Percentiles rank a stretch among this genome's conserved stretches.
Conservation (phyloP, 2,329 filamentous ascomycete species). For the Calonectria naviculata region DNA sequence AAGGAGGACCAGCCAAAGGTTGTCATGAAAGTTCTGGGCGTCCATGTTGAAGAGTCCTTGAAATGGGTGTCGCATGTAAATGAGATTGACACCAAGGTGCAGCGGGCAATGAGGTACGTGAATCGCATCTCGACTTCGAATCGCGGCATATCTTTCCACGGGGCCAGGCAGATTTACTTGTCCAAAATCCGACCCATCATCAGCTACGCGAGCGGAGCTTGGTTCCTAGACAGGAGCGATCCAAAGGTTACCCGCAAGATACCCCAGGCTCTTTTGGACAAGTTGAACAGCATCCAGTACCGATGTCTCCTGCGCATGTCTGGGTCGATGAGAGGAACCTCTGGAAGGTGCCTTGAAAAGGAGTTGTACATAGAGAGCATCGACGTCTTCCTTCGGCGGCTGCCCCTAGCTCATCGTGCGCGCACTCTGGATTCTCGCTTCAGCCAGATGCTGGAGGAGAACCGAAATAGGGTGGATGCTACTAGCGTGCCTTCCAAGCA, state of each 20-base stretch:
- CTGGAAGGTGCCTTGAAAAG: not conserved
- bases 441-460: not conserved
- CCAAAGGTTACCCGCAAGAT: not conserved
- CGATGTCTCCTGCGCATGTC: not conserved
- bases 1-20: not conserved
- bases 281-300: not conserved
- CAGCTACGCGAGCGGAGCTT: not conserved
- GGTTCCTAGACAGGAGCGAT: not conserved
- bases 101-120: not conserved
- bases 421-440: not conserved
- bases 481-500: not conserved
- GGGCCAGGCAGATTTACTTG: not conserved
- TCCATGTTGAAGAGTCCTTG: not conserved
- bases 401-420: not conserved
- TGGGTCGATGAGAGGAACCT: not conserved
- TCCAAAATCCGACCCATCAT: not conserved
- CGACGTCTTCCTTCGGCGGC: not conserved
- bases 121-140: not conserved
- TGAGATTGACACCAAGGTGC: not conserved
- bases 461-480: not conserved
- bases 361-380: not conserved
- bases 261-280: not conserved
- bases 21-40: not conserved
- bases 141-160: not conserved
- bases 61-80: not conserved